A percentile compares a stretch with the other conserved stretches of the same genome.
These are phyloP conservation scores for Chenopodium formosanum DNA, from an alignment of 148 eudicot genomes.

Conservation along the genomic window DNA sequence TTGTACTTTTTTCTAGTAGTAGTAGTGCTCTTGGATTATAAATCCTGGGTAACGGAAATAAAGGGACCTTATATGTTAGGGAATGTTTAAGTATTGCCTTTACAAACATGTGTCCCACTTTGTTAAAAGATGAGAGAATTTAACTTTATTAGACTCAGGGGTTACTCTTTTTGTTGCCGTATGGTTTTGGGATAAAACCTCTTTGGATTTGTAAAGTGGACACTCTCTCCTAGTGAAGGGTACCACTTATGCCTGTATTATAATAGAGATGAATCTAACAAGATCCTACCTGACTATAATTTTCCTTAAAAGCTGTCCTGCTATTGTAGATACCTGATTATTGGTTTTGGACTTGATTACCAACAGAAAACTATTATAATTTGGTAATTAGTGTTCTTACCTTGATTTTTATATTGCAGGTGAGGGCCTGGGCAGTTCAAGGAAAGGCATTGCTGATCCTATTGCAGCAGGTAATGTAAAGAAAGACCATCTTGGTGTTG, in stretches of 20 bases:
- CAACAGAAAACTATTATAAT: not conserved
- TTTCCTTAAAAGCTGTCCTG: not conserved
- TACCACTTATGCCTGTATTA: too few species aligned
- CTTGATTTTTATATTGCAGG: constrained; percentile 41
- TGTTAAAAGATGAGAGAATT: too few species aligned
- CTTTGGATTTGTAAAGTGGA: too few species aligned
- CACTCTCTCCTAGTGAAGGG: too few species aligned
- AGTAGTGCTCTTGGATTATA: not conserved
- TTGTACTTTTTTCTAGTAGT: not conserved
- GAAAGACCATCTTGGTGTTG: constrained; percentile 78
- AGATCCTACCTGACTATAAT: too few species aligned
- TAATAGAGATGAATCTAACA: too few species aligned
- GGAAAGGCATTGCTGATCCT: constrained; percentile 91
- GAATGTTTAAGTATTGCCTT: too few species aligned
- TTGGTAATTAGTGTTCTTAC: not conserved
- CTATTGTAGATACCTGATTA: not conserved
- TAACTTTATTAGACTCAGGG: too few species aligned
- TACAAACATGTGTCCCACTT: too few species aligned
- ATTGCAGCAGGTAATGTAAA: constrained; percentile 85
- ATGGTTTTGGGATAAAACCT: too few species aligned
- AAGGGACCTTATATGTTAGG: too few species aligned
- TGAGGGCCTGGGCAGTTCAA: constrained; percentile 93
- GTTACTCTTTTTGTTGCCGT: too few species aligned
- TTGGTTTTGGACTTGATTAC: not conserved
- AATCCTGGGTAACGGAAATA: not conserved